Evolutionary conservation across 2,329 filamentous ascomycete genomes (phyloP), one percentile per base, ranked within the genome.

Genomic region (Ustulina deusta): DNA sequence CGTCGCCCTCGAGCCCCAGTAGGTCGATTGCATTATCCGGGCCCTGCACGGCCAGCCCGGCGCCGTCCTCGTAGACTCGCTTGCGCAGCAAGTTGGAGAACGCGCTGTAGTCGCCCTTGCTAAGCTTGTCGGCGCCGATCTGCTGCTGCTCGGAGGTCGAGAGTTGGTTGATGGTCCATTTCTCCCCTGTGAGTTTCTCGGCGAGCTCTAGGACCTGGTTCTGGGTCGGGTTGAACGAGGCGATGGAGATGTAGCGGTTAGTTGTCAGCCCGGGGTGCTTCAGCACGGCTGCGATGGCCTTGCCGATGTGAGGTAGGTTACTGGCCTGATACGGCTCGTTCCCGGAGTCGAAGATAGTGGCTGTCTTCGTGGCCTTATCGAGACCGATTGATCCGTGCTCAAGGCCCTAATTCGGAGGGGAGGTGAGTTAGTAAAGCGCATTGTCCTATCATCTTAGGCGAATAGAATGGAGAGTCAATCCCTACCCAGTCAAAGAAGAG

Each of bases 401-500:
- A 44, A 90, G 79, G 15, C 83, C 83, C 83, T 82, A 22, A 9
- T 68, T 13, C n/a, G 44, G 3, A 27, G 29, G 20, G 9, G 6
- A 34, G 15, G 15, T 20, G 38, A 32, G 46, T 61, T 11, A 68
- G 38, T 34, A 34, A 44, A 38, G n/a, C 10, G 15, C 3, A 6
- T 13, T 36, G 34, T 60, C 1, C 6, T 42, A 52, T 4, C 10
- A 17, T 29, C 15, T 20, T 22, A 6, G 34, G 20, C 6, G 25
- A 48, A 15, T 29, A 29, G n/a, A 49, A 15, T n/a, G 13, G 6
- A 40, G 22, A 38, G 15, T 20, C 9, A 40, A 15, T 25, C 2
- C 72, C 25, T 74, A 84, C 82, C 86, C 84, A 87, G 73, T 91
- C 89, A 74, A 91, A 89, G 76, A 91, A 88, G 1, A 85, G 79